Conservation (phyloP, 1,284 basidiomycete genomes). For the Papiliotrema fonsecae region DNA sequence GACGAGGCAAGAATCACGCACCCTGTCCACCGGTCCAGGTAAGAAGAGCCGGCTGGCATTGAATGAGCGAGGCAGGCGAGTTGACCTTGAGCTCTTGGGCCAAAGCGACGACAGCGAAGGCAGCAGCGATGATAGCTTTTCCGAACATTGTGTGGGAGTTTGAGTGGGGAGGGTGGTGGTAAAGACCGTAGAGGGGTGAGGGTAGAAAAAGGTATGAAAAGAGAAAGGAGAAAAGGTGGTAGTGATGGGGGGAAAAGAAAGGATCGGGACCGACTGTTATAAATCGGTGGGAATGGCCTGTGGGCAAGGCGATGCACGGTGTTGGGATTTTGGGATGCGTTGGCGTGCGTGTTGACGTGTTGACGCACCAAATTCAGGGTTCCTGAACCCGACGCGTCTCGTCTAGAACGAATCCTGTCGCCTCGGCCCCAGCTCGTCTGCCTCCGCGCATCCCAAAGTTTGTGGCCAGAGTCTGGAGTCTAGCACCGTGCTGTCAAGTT, state of each 20-base stretch:
- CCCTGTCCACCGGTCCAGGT: slow-evolving; percentile 56
- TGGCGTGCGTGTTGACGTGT: neutral
- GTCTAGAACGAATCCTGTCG: too few species aligned
- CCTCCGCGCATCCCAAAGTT: too few species aligned
- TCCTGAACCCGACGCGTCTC: neutral
- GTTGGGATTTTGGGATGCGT: too few species aligned
- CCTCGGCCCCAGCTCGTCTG: too few species aligned
- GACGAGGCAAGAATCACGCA: neutral
- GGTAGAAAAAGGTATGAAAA: neutral
- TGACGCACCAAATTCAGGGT: neutral
- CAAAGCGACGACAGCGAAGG: slow-evolving; percentile 39
- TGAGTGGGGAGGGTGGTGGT: neutral
- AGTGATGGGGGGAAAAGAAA: neutral
- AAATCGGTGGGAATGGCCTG: neutral
- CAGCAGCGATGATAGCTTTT: slow-evolving; percentile 19
- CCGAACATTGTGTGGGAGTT: slow-evolving; percentile 5
- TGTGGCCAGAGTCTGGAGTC: too few species aligned
- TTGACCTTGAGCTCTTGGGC: slow-evolving; percentile 56
- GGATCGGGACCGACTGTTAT: neutral
- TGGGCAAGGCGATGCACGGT: too few species aligned
- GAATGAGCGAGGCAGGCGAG: slow-evolving; percentile 53
- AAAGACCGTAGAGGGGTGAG: neutral
- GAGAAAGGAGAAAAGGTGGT: neutral
- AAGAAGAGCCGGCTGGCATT: slow-evolving; percentile 48
- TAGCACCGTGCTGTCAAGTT: too few species aligned